Evolutionary conservation across 2,329 filamentous ascomycete genomes (phyloP), one percentile per base, ranked within the genome.

Genomic region (Thelonectria olida): DNA sequence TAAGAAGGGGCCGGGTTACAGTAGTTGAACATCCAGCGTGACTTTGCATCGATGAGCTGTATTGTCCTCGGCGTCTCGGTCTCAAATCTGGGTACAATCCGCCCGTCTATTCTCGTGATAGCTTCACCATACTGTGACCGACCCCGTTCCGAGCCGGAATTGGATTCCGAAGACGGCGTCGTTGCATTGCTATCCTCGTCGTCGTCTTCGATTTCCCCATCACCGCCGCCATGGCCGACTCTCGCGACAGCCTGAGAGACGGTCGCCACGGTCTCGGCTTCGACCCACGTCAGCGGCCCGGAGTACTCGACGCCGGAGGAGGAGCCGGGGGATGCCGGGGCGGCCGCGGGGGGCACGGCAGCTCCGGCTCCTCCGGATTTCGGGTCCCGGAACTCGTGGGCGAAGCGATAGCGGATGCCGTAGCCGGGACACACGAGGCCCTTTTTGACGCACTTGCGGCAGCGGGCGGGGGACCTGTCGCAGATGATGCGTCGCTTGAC

Each of bases 21-120:
- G 17, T 62, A 58, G 22, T 58, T 45, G 36, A 62, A 62, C 59
- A 62, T 62, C 59, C 59, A 62, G 54, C 59, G 31, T 22, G 51
- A 54, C 20, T 62, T 58, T 28, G 54, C 54, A 19, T 62, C 54
- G 10, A 62, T 54, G 36, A 36, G 36, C 13, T 58, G 49, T 12
- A 62, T 13, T 15, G 27, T 44, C 12, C 44, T 49, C 19, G 54
- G 44, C 10, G 9, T 49, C 2, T 41, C 34, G 15, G 7, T 42
- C 2, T 48, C 34, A 12, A 42, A 7, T 38, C 51, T 44, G 34
- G 23, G 9, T 20, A 23, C 31, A 19, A 53, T 17, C 17, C 23
- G 23, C n/a, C n/a, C 13, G 10, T 22, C 36, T 22, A 15, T 28
- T n/a, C 19, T 38, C 23, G 38, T 13, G 5, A 38, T 34, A 6